Conservation (phyloP, 495 filamentous ascomycete species). For the Thozetella sp. region DNA sequence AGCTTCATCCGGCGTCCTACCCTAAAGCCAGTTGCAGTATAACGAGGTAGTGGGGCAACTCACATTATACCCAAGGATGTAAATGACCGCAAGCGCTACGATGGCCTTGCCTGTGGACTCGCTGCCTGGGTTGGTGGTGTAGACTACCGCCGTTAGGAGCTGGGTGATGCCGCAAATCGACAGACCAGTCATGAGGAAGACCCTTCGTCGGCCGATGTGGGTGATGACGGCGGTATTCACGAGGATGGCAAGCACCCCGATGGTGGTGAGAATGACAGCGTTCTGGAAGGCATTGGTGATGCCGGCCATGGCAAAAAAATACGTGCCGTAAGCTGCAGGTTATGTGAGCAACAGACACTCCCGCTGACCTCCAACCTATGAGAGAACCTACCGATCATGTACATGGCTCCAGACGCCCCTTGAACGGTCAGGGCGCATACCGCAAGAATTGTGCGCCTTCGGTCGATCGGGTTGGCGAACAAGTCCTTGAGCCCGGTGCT, state of each 20-base stretch:
- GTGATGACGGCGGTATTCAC: slow-evolving; percentile 53
- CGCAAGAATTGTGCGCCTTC: slow-evolving; percentile 45
- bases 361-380: no score
- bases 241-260: slow-evolving; percentile 53
- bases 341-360: slow-evolving; percentile 9
- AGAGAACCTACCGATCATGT: slow-evolving; percentile 46
- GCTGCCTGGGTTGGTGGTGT: slow-evolving; percentile 47
- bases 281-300: slow-evolving; percentile 59
- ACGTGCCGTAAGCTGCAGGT: slow-evolving; percentile 53
- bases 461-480: slow-evolving; percentile 49
- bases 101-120: slow-evolving; percentile 49
- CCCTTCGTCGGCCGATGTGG: slow-evolving; percentile 49
- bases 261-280: slow-evolving; percentile 50
- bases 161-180: slow-evolving; percentile 49
- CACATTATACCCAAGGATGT: slow-evolving; percentile 55
- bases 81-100: slow-evolving; percentile 51
- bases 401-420: slow-evolving; percentile 61
- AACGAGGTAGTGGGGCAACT: background rate
- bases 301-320: slow-evolving; percentile 64
- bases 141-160: slow-evolving; percentile 51
- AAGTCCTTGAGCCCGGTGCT: slow-evolving; percentile 47
- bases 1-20: background rate
- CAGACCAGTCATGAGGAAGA: slow-evolving; percentile 50
- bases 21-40: background rate
- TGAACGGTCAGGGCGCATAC: slow-evolving; percentile 51